A percentile compares a stretch with the other conserved stretches of the same genome.
These are phyloP conservation scores for Eutrema japonicum DNA, from an alignment of 345 rosid genomes.

Conservation along the genomic window DNA sequence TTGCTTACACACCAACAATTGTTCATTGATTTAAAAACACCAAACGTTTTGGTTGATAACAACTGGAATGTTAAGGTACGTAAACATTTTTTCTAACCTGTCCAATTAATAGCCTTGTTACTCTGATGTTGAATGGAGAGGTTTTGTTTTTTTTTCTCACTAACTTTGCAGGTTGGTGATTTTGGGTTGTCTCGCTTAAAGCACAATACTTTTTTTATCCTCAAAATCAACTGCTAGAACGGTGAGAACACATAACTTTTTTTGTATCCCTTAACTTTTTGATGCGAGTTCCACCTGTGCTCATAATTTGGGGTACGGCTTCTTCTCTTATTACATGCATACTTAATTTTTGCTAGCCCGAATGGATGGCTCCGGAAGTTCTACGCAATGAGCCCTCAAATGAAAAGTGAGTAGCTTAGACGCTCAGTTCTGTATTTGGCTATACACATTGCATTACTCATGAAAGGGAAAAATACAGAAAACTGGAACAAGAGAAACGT, in stretches of 20 bases:
- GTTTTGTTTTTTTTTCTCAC: background rate
- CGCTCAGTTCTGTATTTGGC: constrained; percentile 4
- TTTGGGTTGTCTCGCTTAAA: constrained; percentile 98
- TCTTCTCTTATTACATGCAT: constrained; percentile 38
- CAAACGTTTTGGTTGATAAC: constrained; percentile 95
- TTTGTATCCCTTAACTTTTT: constrained; percentile 9
- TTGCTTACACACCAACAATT: constrained; percentile 97
- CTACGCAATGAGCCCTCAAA: constrained; percentile 94
- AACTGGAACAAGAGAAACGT: no score
- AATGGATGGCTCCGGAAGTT: constrained; percentile 99
- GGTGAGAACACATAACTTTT: constrained; percentile 50
- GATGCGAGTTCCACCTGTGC: constrained; percentile 11
- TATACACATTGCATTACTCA: background rate
- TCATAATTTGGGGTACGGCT: constrained; percentile 5
- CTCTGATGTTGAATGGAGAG: background rate
- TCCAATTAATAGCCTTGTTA: constrained; percentile 12
- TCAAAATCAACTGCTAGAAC: constrained; percentile 99
- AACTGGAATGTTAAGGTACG: constrained; percentile 98
- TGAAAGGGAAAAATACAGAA: no score
- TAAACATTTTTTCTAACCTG: background rate
- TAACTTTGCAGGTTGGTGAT: constrained; percentile 76
- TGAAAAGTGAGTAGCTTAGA: constrained; percentile 77
- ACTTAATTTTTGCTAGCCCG: constrained; percentile 70
- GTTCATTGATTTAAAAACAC: constrained; percentile 98
- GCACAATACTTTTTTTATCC: constrained; percentile 93